Conservation (phyloP, 75 land plant species). For the Pinus tabuliformis region DNA sequence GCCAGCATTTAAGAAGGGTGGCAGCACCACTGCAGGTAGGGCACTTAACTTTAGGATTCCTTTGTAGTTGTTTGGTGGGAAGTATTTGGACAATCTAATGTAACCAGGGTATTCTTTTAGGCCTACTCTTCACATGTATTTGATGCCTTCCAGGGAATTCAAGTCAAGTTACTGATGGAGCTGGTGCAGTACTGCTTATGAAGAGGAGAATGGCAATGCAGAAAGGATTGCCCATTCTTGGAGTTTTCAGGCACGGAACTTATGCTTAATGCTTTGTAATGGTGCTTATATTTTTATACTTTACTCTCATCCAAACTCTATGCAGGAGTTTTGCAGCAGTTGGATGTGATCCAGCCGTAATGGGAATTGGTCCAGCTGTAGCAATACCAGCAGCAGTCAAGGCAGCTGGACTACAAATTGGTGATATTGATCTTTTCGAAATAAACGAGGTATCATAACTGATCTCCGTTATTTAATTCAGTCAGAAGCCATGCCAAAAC, state of each 20-base stretch:
- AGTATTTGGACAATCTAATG: not conserved
- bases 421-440: constrained; percentile 26
- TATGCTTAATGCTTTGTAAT: not conserved
- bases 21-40: constrained; percentile 22
- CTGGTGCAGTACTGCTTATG: constrained; percentile 25
- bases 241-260: constrained; percentile 18
- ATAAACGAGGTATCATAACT: constrained; percentile 19
- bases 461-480: not conserved
- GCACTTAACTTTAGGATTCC: not conserved
- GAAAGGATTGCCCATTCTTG: constrained; percentile 21
- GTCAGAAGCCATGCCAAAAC: too few relatives aligned
- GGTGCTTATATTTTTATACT: not conserved
- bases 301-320: not conserved
- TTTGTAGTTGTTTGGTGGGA: not conserved
- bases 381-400: constrained; percentile 26
- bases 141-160: constrained; percentile 13
- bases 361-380: constrained; percentile 31
- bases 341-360: constrained; percentile 28
- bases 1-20: constrained; percentile 21
- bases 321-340: constrained; percentile 31
- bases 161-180: constrained; percentile 28
- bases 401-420: constrained; percentile 22
- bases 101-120: not conserved
- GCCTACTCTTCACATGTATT: not conserved
- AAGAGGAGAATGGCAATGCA: constrained; percentile 10